Evolutionary conservation across 306 rosid genomes (phyloP), one percentile per base, ranked within the genome.

Genomic region (Psophocarpus tetragonolobus): DNA sequence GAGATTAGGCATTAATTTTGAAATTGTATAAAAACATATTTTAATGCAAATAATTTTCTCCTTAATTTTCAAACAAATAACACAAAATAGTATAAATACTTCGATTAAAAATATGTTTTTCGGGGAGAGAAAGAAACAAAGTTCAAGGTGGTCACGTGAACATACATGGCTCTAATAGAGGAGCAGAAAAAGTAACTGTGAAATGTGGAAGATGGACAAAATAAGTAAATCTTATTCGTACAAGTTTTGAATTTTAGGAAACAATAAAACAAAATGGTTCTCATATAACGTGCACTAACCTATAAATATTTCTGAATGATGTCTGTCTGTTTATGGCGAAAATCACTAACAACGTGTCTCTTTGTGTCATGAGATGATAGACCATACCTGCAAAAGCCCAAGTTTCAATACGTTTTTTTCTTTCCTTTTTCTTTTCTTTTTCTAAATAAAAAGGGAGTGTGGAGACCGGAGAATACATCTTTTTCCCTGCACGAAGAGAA

Each of bases 61-160:
- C 38, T 61, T 60, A 60, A 15, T 27, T 61, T 29, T 29, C 38
- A 60, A 60, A 58, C 27, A 13, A 27, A 57, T 57, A 58, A 58
- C 14, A 29, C 4, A 60, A 14, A 60, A 2, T 13, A 14, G 66
- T 27, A 1, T 5, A 60, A 60, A 60, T 60, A 15, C 6, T 21
- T 58, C 13, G 9, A 58, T 58, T 27, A 29, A 27, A 29, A 15
- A 13, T 29, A 14, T 23, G 12, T 27, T 2, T 58, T 27, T 14
- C 29, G 14, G 14, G 12, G 68, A 32, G 29, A 32, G 24, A 15
- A 29, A 30, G 24, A 32, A 30, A 18, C 67, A 24, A 61, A 38
- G 76, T 8, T 39, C 50, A 63, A 50, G 75, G 47, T 32, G 33
- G 26, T 71, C 88, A 82, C 82, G 88, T 82, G 88, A 71, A 44